phyloP scores from a whole-genome alignment of 305 asterid genomes.

The Lippia alba region DNA sequence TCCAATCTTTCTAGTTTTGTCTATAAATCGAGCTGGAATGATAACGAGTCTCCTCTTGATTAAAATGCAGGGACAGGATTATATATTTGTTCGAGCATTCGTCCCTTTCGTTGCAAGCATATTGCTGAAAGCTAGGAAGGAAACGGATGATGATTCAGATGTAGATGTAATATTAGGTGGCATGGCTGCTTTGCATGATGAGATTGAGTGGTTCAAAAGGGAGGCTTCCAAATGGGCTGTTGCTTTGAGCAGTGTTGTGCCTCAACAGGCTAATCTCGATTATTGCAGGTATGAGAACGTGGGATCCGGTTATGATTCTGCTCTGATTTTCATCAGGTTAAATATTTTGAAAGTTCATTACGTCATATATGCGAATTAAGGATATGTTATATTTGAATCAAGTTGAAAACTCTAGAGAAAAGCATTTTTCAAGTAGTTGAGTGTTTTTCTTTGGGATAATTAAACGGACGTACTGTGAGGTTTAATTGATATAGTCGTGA shows the following conservation, averaged over 20 bases:
- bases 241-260: slow-evolving; percentile 50
- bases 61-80: slow-evolving; percentile 80
- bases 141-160: slow-evolving; percentile 57
- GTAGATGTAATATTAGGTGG: slow-evolving; percentile 71
- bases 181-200: slow-evolving; percentile 70
- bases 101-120: slow-evolving; percentile 68
- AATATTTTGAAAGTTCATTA: background rate
- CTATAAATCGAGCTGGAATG: background rate
- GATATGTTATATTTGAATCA: background rate
- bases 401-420: background rate
- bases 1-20: background rate
- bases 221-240: slow-evolving; percentile 85
- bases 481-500: too few relatives aligned
- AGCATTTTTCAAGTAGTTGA: too few relatives aligned
- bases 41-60: background rate
- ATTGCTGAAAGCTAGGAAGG: slow-evolving; percentile 80
- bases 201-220: slow-evolving; percentile 77
- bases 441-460: too few relatives aligned
- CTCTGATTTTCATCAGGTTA: background rate
- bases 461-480: too few relatives aligned
- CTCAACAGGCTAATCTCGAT: slow-evolving; percentile 61
- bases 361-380: background rate
- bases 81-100: slow-evolving; percentile 74
- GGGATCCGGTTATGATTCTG: background rate
- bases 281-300: slow-evolving; percentile 65